phyloP scores from a whole-genome alignment of 2,329 filamentous ascomycete genomes.

The Epicoccum sorghinum region DNA sequence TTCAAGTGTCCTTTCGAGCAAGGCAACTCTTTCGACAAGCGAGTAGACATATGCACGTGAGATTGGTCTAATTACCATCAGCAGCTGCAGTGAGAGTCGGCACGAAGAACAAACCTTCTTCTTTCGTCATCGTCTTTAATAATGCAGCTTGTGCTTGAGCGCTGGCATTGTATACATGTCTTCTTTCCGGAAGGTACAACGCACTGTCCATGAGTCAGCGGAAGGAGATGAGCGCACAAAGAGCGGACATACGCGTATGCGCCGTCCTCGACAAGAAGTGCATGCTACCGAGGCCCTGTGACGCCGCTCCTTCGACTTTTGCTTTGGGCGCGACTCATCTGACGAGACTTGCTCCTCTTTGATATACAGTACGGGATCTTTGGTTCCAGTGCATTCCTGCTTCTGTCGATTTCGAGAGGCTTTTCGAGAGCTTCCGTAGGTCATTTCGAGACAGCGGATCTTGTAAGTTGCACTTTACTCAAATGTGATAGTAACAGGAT shows the following conservation, averaged over 20 bases:
- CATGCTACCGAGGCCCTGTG: conserved; percentile 62
- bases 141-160: conserved; percentile 58
- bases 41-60: conserved; percentile 65
- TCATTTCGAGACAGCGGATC: not conserved
- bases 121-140: conserved; percentile 66
- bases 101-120: conserved; percentile 51
- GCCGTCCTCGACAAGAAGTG: conserved; percentile 57
- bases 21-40: conserved; percentile 59
- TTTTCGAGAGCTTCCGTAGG: not conserved
- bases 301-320: conserved; percentile 40
- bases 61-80: conserved; percentile 54
- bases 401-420: not conserved
- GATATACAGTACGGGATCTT: not conserved
- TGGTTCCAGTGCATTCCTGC: not conserved
- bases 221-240: conserved; percentile 21
- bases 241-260: conserved; percentile 46
- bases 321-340: conserved; percentile 14
- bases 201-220: conserved; percentile 48
- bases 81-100: not conserved
- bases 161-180: conserved; percentile 60
- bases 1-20: conserved; percentile 60
- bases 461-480: not conserved
- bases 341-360: conserved; percentile 14
- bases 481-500: not conserved
- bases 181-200: conserved; percentile 60